phyloP scores from a whole-genome alignment of 2,329 filamentous ascomycete species.

The Hypoxylon rubiginosum region DNA sequence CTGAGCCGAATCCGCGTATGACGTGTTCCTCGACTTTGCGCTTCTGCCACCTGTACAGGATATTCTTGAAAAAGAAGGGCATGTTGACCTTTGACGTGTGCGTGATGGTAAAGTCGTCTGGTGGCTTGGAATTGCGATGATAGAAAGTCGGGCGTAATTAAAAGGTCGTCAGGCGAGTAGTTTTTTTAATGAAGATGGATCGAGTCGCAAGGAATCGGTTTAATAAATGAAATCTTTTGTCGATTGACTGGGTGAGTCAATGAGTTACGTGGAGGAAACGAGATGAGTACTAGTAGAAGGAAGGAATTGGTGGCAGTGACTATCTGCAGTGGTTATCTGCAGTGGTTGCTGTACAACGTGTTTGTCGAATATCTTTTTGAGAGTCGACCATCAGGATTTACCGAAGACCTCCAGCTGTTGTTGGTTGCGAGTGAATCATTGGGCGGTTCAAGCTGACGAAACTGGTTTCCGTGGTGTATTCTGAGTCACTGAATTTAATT shows the following conservation, averaged over 20 bases:
- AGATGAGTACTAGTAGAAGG: not conserved
- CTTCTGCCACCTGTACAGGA: constrained; percentile 20
- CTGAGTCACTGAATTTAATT: no score
- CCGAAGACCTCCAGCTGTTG: no score
- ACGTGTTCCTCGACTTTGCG: constrained; percentile 6
- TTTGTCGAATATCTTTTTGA: not conserved
- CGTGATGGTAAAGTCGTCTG: not conserved
- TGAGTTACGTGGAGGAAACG: not conserved
- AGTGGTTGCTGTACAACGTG: no score
- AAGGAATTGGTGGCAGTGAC: not conserved
- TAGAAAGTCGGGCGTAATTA: not conserved
- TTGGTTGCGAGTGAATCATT: no score
- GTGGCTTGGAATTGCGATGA: not conserved
- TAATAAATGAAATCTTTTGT: not conserved
- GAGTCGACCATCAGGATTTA: no score
- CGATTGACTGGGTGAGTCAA: not conserved
- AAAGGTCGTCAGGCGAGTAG: not conserved
- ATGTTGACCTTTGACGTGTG: not conserved
- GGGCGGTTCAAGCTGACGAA: no score
- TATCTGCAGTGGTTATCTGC: not conserved
- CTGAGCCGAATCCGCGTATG: not conserved
- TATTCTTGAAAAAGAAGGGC: constrained; percentile 22
- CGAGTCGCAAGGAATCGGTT: not conserved
- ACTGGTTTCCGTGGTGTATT: no score
- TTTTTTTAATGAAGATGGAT: not conserved